Percentiles rank a stretch among this genome's conserved stretches.
Conservation (phyloP, 805 yeast genomes). For the Saccharomycopsis olivae region DNA sequence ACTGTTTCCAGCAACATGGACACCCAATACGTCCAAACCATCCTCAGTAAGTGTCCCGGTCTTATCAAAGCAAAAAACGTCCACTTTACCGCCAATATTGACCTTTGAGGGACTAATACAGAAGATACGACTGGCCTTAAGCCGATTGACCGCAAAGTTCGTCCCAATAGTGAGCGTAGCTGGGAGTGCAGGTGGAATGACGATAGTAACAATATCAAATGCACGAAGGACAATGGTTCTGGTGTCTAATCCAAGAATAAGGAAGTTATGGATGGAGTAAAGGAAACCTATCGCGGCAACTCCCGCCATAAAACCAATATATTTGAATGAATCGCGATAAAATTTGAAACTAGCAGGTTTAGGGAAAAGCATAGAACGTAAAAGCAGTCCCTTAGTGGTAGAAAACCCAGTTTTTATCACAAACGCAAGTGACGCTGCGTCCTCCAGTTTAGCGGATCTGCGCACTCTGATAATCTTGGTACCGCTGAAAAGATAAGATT, state of each 20-base stretch:
- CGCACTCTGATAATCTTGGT: constrained; percentile 82
- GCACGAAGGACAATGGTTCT: constrained; percentile 76
- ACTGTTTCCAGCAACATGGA: constrained; percentile 29
- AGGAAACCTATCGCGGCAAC: constrained; percentile 81
- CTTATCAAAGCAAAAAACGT: constrained; percentile 86
- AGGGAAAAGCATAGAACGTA: constrained; percentile 94
- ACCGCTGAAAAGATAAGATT: constrained; percentile 75
- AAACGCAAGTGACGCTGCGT: constrained; percentile 76
- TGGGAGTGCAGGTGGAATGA: constrained; percentile 97
- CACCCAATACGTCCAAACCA: constrained; percentile 79
- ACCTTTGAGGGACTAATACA: constrained; percentile 94
- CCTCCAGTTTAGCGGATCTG: constrained; percentile 32
- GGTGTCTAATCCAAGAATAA: constrained; percentile 61
- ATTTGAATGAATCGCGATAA: constrained; percentile 88
- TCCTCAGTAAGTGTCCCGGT: constrained; percentile 98
- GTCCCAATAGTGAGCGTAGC: constrained; percentile 97
- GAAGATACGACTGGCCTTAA: constrained; percentile 58
- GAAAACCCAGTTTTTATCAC: constrained; percentile 86
- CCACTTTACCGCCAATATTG: constrained; percentile 92
- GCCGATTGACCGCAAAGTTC: constrained; percentile 74
- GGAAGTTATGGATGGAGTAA: constrained; percentile 73
- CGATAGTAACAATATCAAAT: constrained; percentile 87
- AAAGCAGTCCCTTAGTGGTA: constrained; percentile 89
- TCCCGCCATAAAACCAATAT: constrained; percentile 86
- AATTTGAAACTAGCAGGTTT: constrained; percentile 90